These are phyloP conservation scores for Toxoplasma gondii DNA, from an alignment of 169 alveolate genomes.

Conservation along the genomic window DNA sequence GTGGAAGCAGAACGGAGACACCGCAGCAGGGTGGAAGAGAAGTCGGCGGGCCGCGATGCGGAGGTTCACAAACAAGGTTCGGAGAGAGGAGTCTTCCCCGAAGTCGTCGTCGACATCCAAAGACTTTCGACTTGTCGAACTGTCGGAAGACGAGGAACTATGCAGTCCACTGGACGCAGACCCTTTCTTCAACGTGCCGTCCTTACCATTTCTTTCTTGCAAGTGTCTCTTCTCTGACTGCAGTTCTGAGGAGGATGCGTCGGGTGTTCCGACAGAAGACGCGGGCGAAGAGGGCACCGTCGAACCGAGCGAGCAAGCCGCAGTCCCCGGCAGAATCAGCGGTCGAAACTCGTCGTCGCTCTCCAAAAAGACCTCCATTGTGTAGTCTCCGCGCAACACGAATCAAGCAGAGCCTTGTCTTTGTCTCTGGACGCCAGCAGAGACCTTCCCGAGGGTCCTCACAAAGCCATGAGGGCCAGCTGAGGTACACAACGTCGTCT, in stretches of 20 bases:
- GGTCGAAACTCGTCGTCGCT: background rate
- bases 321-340: background rate
- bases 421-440: too few relatives aligned
- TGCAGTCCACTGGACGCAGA: background rate
- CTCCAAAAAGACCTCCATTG: background rate
- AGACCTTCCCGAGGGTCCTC: too few relatives aligned
- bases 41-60: background rate
- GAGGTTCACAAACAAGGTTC: background rate
- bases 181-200: background rate
- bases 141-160: background rate
- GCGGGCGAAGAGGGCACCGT: background rate
- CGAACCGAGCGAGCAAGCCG: background rate
- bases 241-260: too few relatives aligned
- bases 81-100: background rate
- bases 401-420: too few relatives aligned
- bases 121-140: background rate
- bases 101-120: background rate
- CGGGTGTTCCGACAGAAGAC: background rate
- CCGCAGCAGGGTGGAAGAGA: constrained; percentile 1
- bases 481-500: too few relatives aligned
- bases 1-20: background rate
- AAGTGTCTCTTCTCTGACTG: too few relatives aligned
- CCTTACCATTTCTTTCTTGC: too few relatives aligned
- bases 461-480: too few relatives aligned
- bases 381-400: too few relatives aligned